These are phyloP conservation scores for Galerina sulciceps DNA, from an alignment of 768 basidiomycete genomes.

Conservation along the genomic window DNA sequence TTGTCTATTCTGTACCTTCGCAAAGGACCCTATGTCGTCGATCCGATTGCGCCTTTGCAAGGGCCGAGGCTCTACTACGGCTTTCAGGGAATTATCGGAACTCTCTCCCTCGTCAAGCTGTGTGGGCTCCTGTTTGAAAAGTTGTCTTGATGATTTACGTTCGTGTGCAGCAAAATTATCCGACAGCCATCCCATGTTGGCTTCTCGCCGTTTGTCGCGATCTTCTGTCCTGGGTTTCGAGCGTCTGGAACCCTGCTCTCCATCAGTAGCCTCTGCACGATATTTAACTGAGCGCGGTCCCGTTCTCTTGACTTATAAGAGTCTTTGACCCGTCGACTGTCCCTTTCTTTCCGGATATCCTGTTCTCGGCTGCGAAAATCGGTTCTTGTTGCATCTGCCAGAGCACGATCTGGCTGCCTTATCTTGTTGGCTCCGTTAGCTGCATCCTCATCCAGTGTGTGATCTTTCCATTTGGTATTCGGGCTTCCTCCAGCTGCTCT, in stretches of 20 bases:
- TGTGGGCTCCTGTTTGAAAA: constrained; percentile 11
- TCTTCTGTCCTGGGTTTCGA: constrained; percentile 11
- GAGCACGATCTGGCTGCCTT: neutral
- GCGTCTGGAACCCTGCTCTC: constrained; percentile 22
- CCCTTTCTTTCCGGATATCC: constrained; percentile 13
- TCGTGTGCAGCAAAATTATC: constrained; percentile 17
- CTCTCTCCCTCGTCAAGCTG: constrained; percentile 32
- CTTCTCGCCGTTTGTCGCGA: constrained; percentile 23
- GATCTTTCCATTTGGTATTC: constrained; percentile 7
- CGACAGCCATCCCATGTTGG: constrained; percentile 20
- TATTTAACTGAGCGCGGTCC: constrained; percentile 19
- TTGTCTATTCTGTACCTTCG: constrained; percentile 14
- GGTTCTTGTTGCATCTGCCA: constrained; percentile 1
- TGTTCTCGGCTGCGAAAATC: constrained; percentile 9
- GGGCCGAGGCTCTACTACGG: constrained; percentile 6
- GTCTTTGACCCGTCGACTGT: constrained; percentile 5
- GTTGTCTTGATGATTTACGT: constrained; percentile 17
- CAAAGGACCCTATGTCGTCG: constrained; percentile 35
- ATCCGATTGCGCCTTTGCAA: constrained; percentile 38
- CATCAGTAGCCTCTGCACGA: constrained; percentile 26
- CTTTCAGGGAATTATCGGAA: constrained; percentile 35
- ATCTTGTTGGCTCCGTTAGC: neutral
- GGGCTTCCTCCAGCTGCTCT: neutral
- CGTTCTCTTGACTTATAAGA: constrained; percentile 13
- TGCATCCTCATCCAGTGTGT: constrained; percentile 13